Base-by-base conservation (phyloP, 257 asterid genomes). In the Catharanthus roseus region DNA sequence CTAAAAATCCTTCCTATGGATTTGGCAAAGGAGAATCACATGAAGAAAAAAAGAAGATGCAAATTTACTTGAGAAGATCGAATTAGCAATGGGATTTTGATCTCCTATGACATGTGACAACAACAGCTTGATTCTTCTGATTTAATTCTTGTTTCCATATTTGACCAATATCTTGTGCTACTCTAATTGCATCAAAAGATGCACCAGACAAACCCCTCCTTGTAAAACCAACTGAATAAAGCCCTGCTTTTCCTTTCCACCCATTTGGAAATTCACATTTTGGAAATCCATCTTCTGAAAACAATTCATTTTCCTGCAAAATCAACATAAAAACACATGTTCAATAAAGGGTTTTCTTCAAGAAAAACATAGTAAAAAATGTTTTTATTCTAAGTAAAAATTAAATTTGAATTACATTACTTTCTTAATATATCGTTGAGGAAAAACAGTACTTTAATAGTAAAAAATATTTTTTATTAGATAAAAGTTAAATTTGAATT, bases 161-260 rank as follows among this genome's bases (percentile, higher is more conserved):
- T 73, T 86, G 73, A 11, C 87, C 90, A 60, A 93, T 90, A 56
- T 90, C 97, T 77, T 83, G 81, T 50, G 98, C 88, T 28, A 93
- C 89, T 83, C 75, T 84, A 26, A 84, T 65, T 45, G 98, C 97
- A 72, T 93, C 97, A 18, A 79, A 5, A 21, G 96, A 82, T 47
- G 98, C 96, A 42, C 97, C 98, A 5, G 92, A 84, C 38, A 93
- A 83, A n/a, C 98, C 98, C 54, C 86, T 87, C 72, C 91, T 85
- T 45, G 97, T 82, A 74, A 93, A 93, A 1, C 98, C 98, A 73
- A 87, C 98, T 70, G 95, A 92, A 74, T 93, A 93, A 0, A 90
- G 79, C 36, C 98, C 98, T 68, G 69, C 74, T 82, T 85, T 81
- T 12, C 98, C 98, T 80, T 93, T 93, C 98, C 98, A 90, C 0